phyloP scores from a whole-genome alignment of 768 basidiomycete species.

The Boletus edulis region DNA sequence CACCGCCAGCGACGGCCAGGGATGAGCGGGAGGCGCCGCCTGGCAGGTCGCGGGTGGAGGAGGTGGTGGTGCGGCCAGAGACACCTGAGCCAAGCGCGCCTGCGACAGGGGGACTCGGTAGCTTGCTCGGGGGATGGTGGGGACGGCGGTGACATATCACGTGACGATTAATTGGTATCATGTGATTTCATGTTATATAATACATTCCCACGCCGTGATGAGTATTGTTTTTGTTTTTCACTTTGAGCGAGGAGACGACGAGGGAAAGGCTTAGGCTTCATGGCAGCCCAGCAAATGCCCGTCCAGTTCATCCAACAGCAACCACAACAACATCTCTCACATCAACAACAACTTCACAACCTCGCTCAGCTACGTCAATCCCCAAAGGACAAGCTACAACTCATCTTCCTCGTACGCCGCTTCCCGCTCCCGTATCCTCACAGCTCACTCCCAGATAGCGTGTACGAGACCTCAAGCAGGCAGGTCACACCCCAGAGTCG shows the following conservation, averaged over 20 bases:
- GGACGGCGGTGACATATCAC: constrained; percentile 36
- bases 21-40: constrained; percentile 23
- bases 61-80: constrained; percentile 44
- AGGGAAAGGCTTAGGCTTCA: neutral
- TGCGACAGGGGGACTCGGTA: constrained; percentile 54
- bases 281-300: constrained; percentile 26
- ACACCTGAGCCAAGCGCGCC: constrained; percentile 50
- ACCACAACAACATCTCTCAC: neutral
- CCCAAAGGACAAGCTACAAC: constrained; percentile 27
- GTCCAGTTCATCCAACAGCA: constrained; percentile 25
- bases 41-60: constrained; percentile 56
- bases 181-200: neutral
- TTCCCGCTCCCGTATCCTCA: neutral
- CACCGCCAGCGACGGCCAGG: constrained; percentile 17
- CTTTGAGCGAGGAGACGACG: neutral
- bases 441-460: constrained; percentile 32
- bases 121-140: constrained; percentile 84
- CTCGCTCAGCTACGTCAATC: constrained; percentile 5
- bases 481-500: constrained; percentile 46
- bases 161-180: constrained; percentile 6
- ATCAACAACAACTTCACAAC: neutral
- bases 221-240: constrained; percentile 17
- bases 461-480: constrained; percentile 39
- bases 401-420: constrained; percentile 16
- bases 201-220: constrained; percentile 22